phyloP scores from a whole-genome alignment of 352 stramenopile species.

The Globisporangium abappressorium region DNA sequence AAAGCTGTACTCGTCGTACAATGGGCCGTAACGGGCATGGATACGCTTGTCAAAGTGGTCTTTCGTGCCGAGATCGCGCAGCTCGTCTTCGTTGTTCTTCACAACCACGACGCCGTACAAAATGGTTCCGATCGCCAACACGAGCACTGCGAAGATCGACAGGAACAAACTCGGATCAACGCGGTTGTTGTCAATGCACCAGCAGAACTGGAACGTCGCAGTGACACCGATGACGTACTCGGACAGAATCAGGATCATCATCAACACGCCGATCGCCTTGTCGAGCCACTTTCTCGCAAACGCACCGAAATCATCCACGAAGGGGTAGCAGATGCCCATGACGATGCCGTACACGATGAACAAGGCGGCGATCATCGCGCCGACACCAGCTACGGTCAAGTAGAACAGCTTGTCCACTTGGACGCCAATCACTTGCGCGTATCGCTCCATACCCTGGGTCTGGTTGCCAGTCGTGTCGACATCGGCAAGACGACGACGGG shows the following conservation, averaged over 20 bases:
- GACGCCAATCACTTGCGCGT: slow-evolving; percentile 70
- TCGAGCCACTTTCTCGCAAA: slow-evolving; percentile 77
- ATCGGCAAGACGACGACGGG: slow-evolving; percentile 29
- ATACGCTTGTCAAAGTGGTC: slow-evolving; percentile 86
- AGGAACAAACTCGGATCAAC: slow-evolving; percentile 64
- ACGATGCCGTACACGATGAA: slow-evolving; percentile 50
- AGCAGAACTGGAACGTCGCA: slow-evolving; percentile 85
- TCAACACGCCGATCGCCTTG: slow-evolving; percentile 72
- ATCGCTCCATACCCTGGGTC: slow-evolving; percentile 81
- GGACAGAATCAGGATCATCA: slow-evolving; percentile 83
- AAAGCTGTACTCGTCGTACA: slow-evolving; percentile 89
- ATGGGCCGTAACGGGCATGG: slow-evolving; percentile 67
- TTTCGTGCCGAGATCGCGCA: slow-evolving; percentile 78
- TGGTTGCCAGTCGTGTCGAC: slow-evolving; percentile 19
- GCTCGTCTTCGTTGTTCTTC: slow-evolving; percentile 72
- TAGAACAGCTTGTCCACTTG: slow-evolving; percentile 81
- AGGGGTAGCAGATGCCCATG: slow-evolving; percentile 42
- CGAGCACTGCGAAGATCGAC: slow-evolving; percentile 61
- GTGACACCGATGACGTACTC: slow-evolving; percentile 83
- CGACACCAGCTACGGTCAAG: slow-evolving; percentile 65
- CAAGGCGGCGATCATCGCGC: slow-evolving; percentile 36
- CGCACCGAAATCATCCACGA: slow-evolving; percentile 48
- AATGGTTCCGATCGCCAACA: slow-evolving; percentile 75
- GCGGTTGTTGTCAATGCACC: slow-evolving; percentile 57
- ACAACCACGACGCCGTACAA: slow-evolving; percentile 74